Evolutionary conservation across 495 filamentous ascomycete species (phyloP).

Genomic region (Neurospora tetrasperma): DNA sequence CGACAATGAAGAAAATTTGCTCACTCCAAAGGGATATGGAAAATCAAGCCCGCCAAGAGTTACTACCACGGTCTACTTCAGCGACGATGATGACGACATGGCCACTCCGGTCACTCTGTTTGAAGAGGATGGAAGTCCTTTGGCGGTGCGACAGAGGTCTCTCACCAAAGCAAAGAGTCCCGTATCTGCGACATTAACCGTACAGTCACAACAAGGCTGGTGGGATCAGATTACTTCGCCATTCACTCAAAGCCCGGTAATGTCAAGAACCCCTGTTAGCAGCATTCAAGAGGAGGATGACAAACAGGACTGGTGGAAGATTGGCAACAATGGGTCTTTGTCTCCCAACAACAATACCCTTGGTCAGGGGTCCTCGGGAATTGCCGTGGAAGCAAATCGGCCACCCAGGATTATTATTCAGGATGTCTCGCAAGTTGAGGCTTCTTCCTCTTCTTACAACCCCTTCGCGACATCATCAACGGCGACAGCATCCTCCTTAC

Average conservation of each 20-base stretch:
- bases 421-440: conserved; percentile 9
- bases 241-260: conserved; percentile 30
- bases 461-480: not conserved
- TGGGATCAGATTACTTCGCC: conserved; percentile 82
- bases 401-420: conserved; percentile 9
- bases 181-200: conserved; percentile 13
- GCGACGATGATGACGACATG: conserved; percentile 24
- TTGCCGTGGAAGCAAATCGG: not conserved
- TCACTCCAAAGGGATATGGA: not conserved
- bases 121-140: conserved; percentile 37
- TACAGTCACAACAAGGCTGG: conserved; percentile 56
- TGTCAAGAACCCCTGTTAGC: not conserved
- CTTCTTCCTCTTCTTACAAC: not conserved
- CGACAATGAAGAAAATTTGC: not conserved
- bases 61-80: conserved; percentile 15
- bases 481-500: not conserved
- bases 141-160: conserved; percentile 20
- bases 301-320: conserved; percentile 28
- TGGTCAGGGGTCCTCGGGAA: conserved; percentile 1
- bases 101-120: conserved; percentile 35
- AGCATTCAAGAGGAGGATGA: not conserved
- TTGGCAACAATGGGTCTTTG: conserved; percentile 16
- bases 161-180: conserved; percentile 17
- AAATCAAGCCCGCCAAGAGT: not conserved
- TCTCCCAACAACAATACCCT: conserved; percentile 11